Evolutionary conservation across 768 basidiomycete genomes (phyloP).

Genomic region (Saitozyma podzolica): DNA sequence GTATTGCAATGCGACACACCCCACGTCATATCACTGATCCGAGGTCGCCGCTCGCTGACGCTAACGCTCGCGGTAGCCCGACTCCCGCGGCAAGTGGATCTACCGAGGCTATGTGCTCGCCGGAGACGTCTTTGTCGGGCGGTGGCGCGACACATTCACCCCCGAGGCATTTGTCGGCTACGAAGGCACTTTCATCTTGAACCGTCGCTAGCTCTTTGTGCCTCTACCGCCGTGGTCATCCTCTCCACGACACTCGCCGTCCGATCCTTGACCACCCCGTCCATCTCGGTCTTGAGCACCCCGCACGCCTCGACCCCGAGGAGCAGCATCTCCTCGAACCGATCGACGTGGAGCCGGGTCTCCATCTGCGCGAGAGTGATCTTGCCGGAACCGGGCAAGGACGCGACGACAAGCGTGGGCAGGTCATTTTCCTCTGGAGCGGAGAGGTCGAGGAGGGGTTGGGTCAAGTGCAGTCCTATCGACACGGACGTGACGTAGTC

Average conservation of each 20-base stretch:
- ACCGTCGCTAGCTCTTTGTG: slow-evolving; percentile 19
- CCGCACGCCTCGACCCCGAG: slow-evolving; percentile 74
- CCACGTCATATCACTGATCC: no score
- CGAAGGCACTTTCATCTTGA: slow-evolving; percentile 59
- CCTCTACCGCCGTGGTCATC: slow-evolving; percentile 55
- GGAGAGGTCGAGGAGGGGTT: slow-evolving; percentile 81
- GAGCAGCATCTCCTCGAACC: slow-evolving; percentile 84
- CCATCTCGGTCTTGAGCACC: slow-evolving; percentile 83
- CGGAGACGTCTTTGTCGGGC: slow-evolving; percentile 49
- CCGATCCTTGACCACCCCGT: slow-evolving; percentile 63
- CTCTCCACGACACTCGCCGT: slow-evolving; percentile 66
- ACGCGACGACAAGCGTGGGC: slow-evolving; percentile 82
- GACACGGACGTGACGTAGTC: slow-evolving; percentile 91
- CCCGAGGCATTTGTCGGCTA: slow-evolving; percentile 54
- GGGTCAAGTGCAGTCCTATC: slow-evolving; percentile 71
- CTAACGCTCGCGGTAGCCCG: slow-evolving; percentile 27
- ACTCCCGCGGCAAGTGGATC: slow-evolving; percentile 48
- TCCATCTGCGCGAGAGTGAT: slow-evolving; percentile 91
- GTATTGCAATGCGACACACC: slow-evolving; percentile 8
- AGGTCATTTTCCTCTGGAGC: slow-evolving; percentile 86
- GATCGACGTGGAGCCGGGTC: slow-evolving; percentile 85
- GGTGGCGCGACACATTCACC: slow-evolving; percentile 53
- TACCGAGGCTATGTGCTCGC: slow-evolving; percentile 50
- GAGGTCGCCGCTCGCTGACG: background rate
- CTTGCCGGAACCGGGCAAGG: slow-evolving; percentile 81